A percentile compares a stretch with the other conserved stretches of the same genome.
These are phyloP conservation scores for Fusarium lateritium DNA, from an alignment of 2,329 filamentous ascomycete species.

Conservation along the genomic window DNA sequence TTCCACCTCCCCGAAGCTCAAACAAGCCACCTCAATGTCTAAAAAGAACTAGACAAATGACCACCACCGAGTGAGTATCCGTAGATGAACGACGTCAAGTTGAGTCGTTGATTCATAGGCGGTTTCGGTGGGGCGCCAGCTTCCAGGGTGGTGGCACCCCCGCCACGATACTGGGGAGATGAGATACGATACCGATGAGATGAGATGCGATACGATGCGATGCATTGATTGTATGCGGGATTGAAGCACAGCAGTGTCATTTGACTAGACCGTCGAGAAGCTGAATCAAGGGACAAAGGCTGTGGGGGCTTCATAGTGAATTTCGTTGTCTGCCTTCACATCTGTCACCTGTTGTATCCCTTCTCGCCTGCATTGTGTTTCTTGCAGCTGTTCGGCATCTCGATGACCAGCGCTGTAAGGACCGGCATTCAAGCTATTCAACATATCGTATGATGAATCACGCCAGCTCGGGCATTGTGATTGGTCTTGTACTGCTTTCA, in stretches of 20 bases:
- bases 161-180: constrained; percentile 44
- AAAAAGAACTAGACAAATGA: constrained; percentile 6
- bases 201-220: constrained; percentile 38
- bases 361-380: constrained; percentile 1
- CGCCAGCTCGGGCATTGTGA: constrained; percentile 34
- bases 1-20: neutral
- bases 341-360: constrained; percentile 6
- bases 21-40: neutral
- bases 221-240: neutral
- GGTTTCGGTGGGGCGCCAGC: constrained; percentile 32
- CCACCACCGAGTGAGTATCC: too few relatives aligned
- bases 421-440: constrained; percentile 20
- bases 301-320: constrained; percentile 8
- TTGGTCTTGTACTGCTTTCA: constrained; percentile 24
- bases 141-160: constrained; percentile 31
- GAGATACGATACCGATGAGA: constrained; percentile 41
- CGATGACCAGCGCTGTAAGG: constrained; percentile 25
- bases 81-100: constrained; percentile 14
- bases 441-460: constrained; percentile 50
- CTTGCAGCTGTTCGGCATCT: constrained; percentile 19
- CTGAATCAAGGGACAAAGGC: neutral
- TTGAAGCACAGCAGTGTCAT: neutral
- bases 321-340: constrained; percentile 2
- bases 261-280: neutral
- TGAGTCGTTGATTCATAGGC: constrained; percentile 33